Conservation (phyloP, 192 early-diverging fungal genomes). For the Coemansia sp. region DNA sequence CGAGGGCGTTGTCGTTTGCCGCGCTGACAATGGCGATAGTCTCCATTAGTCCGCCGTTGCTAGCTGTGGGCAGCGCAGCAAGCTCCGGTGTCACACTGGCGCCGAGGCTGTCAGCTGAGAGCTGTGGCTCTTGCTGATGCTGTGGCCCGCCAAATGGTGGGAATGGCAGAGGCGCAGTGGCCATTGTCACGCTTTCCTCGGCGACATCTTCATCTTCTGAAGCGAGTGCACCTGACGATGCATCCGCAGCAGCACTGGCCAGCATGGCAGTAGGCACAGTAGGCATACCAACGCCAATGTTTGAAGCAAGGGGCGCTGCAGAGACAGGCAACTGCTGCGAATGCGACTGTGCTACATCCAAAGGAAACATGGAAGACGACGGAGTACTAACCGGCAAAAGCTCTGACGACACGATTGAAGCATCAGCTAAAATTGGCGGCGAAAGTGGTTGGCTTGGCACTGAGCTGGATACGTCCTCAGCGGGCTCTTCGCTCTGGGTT, state of each 20-base stretch:
- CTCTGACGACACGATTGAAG: background rate
- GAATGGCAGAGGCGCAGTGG: conserved; percentile 36
- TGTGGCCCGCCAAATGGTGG: conserved; percentile 43
- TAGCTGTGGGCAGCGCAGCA: background rate
- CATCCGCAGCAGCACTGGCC: background rate
- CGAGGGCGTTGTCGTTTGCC: conserved; percentile 34
- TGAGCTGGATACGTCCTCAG: background rate
- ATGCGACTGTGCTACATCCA: conserved; percentile 1
- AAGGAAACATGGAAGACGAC: background rate
- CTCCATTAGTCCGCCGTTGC: conserved; percentile 11
- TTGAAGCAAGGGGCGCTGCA: background rate
- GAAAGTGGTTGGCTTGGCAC: background rate
- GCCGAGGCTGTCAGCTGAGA: background rate
- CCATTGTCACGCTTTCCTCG: conserved; percentile 30
- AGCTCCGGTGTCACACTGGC: background rate
- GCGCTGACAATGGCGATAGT: conserved; percentile 44
- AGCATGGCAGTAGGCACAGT: background rate
- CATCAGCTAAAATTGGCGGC: background rate
- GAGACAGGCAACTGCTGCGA: background rate
- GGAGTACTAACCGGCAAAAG: background rate
- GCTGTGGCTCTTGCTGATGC: conserved; percentile 11
- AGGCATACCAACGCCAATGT: background rate
- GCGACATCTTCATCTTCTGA: conserved; percentile 3
- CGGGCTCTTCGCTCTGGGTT: background rate
- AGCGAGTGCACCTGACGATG: background rate